Conservation (phyloP, 176 grass and related monocot genomes). For the Panicum miliaceum region DNA sequence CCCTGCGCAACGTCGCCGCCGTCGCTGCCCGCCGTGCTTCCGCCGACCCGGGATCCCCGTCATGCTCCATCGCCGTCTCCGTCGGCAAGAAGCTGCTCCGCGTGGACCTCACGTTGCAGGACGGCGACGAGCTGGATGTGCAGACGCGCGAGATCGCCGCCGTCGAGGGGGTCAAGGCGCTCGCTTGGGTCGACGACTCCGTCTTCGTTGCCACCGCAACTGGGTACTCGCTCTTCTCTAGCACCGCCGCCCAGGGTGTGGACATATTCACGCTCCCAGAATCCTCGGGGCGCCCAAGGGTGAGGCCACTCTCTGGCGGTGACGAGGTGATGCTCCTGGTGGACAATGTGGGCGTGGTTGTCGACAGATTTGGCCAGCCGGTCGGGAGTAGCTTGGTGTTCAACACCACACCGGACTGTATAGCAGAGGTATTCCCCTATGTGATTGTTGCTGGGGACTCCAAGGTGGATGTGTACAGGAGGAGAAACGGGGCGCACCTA, state of each 20-base stretch:
- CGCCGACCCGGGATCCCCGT: background rate
- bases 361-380: conserved; percentile 62
- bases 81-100: conserved; percentile 69
- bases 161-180: conserved; percentile 68
- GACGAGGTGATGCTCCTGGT: conserved; percentile 78
- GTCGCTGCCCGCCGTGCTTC: conserved; percentile 44
- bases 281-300: conserved; percentile 54
- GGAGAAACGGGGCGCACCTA: conserved; percentile 62
- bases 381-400: conserved; percentile 84
- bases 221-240: conserved; percentile 66
- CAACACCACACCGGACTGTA: conserved; percentile 58
- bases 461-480: conserved; percentile 82
- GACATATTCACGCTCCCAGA: conserved; percentile 82
- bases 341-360: conserved; percentile 84
- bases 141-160: conserved; percentile 65
- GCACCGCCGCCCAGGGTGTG: conserved; percentile 27
- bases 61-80: conserved; percentile 57
- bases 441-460: conserved; percentile 64
- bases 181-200: conserved; percentile 75
- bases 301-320: conserved; percentile 68
- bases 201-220: conserved; percentile 66
- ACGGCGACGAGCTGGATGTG: conserved; percentile 61
- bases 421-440: conserved; percentile 72
- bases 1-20: conserved; percentile 63
- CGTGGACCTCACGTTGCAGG: conserved; percentile 60